phyloP scores from a whole-genome alignment of 441 rosid genomes.

The Corymbia citriodora region DNA sequence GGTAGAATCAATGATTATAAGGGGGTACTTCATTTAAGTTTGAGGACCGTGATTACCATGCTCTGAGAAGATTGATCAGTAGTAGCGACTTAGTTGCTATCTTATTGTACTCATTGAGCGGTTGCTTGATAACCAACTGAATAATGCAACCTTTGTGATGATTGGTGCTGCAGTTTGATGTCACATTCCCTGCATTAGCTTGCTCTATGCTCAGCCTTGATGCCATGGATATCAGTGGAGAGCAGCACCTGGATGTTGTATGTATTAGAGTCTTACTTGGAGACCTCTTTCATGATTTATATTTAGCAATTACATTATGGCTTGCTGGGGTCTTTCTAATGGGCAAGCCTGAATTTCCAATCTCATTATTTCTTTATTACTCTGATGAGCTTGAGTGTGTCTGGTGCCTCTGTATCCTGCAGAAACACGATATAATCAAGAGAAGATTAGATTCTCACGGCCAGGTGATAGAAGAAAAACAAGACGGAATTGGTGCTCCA shows the following conservation, averaged over 20 bases:
- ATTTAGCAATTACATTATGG: background rate
- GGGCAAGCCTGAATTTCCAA: background rate
- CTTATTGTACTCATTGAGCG: background rate
- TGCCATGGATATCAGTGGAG: constrained; percentile 97
- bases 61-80: background rate
- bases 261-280: constrained; percentile 8
- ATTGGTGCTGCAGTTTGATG: constrained; percentile 60
- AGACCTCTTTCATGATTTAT: background rate
- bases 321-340: background rate
- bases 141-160: background rate
- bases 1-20: background rate
- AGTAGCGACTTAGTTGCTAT: background rate
- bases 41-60: background rate
- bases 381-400: background rate
- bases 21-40: background rate
- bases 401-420: constrained; percentile 10
- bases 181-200: constrained; percentile 91
- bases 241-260: constrained; percentile 93
- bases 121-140: background rate
- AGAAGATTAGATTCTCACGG: constrained; percentile 76
- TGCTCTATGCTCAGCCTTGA: constrained; percentile 93
- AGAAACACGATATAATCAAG: constrained; percentile 91
- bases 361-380: background rate
- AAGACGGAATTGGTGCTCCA: constrained; percentile 82
- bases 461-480: constrained; percentile 70